Base-by-base conservation (phyloP, 352 stramenopile species). In the Globisporangium middletonii region DNA sequence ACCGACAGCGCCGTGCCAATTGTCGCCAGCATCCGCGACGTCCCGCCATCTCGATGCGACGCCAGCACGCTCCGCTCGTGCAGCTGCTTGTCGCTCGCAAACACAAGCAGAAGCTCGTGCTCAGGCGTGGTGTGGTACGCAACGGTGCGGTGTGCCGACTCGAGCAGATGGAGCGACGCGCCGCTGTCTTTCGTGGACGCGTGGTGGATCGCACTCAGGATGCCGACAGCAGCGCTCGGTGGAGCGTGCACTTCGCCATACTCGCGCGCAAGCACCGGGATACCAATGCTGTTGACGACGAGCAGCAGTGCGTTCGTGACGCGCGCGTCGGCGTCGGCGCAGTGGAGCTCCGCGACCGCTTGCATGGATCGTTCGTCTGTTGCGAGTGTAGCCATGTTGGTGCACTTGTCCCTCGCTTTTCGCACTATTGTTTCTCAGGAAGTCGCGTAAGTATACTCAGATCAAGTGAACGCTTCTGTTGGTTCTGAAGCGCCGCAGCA, bases 161-260 rank as follows among this genome's bases (percentile, higher is more conserved):
- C 55, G 23, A 85, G 63, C 11, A 42, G 28, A 16, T 63, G 56
- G 33, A 85, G 57, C 27, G 65, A 55, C 1, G 52, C 53, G 4
- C 11, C 41, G 26, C 44, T 38, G 38, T 41, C 47, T 16, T 67
- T 66, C 16, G 50, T 58, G 33, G 72, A 61, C 38, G 77, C 77
- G 46, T 88, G 72, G 55, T 71, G 83, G 54, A 88, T 41, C 11
- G 73, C 75, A 42, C 69, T 81, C 38, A 68, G 56, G 30, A 88
- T 71, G 7, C 75, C 75, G 28, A 88, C 59, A 0, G 70, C 63
- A 12, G 73, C 71, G 43, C 69, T 88, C 6, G 77, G 71, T 41
- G 77, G 77, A 4, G 53, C 56, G 28, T 67, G 67, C 7, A 75
- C 72, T 3, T 73, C 63, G 1, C 75, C 73, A 38, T 83, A 84